phyloP scores from a whole-genome alignment of 305 asterid genomes.

The Solanum aculeatissimum region DNA sequence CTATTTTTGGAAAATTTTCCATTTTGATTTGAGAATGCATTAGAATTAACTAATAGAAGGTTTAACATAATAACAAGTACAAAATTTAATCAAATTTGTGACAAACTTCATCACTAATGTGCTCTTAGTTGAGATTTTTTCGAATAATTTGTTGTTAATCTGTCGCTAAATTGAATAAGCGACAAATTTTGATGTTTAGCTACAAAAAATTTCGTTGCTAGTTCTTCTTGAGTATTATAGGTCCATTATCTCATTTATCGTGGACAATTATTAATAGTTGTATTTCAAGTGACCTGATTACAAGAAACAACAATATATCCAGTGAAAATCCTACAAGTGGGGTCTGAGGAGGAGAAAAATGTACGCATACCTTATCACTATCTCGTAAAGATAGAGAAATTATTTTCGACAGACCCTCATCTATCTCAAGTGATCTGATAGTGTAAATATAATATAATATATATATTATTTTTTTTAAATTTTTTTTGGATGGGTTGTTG shows the following conservation, averaged over 20 bases:
- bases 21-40: background rate
- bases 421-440: accelerated
- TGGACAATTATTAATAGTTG: background rate
- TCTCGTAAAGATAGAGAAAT: accelerated
- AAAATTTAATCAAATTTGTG: background rate
- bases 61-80: background rate
- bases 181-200: background rate
- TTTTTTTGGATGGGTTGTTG: slow-evolving; percentile 1
- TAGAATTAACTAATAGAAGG: background rate
- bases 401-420: no score
- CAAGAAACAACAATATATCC: no score
- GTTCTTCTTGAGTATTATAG: background rate
- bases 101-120: background rate
- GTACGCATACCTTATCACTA: no score
- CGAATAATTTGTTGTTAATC: background rate
- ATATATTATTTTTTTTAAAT: background rate
- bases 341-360: no score
- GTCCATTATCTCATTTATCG: background rate
- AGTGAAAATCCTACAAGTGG: no score
- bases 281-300: no score
- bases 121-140: background rate
- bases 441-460: background rate
- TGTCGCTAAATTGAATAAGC: background rate
- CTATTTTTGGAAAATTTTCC: background rate
- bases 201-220: background rate